Percentiles rank a stretch among this genome's conserved stretches.
These are phyloP conservation scores for Nakazawaea sp. DNA, from an alignment of 805 yeast species.

Conservation along the genomic window DNA sequence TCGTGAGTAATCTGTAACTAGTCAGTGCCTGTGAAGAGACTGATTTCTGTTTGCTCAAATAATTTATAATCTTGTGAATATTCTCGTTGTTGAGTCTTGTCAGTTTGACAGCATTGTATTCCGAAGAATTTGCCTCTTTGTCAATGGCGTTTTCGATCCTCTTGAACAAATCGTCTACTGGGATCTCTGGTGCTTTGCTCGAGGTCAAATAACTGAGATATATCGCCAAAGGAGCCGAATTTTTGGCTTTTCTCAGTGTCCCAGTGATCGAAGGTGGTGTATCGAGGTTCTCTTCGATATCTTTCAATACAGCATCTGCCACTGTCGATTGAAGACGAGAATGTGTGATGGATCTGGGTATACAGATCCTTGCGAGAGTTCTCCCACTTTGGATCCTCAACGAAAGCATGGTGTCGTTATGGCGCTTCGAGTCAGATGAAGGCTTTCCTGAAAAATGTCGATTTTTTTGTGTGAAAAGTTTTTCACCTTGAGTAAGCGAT, in stretches of 20 bases:
- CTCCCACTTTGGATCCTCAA: no score
- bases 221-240: background rate
- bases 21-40: background rate
- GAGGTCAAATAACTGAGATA: constrained; percentile 1
- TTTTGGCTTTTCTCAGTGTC: background rate
- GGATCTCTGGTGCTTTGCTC: background rate
- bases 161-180: background rate
- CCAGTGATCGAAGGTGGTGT: background rate
- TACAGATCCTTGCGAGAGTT: no score
- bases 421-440: no score
- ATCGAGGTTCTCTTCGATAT: background rate
- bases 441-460: no score
- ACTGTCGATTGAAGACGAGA: no score
- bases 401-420: no score
- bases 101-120: background rate
- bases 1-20: constrained; percentile 14
- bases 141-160: background rate
- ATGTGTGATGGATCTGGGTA: no score
- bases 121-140: background rate
- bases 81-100: background rate
- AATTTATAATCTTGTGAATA: constrained; percentile 4
- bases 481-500: no score
- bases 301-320: background rate
- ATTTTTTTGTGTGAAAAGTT: no score
- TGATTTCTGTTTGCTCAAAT: background rate